phyloP scores from a whole-genome alignment of 345 rosid species.

The Acer yangbiense region DNA sequence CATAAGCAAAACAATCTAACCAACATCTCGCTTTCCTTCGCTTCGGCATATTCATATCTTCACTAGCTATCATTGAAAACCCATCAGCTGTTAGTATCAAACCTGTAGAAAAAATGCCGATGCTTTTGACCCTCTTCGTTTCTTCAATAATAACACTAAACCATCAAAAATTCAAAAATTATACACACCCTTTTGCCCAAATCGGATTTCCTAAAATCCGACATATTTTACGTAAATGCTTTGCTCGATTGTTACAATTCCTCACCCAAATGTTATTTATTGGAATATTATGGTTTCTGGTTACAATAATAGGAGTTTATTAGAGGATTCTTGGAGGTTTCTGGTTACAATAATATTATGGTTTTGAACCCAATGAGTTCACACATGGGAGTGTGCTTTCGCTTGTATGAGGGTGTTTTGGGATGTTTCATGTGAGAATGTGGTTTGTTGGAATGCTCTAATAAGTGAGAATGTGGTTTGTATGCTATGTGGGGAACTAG shows the following conservation, averaged over 20 bases:
- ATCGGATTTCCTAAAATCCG: slow-evolving; percentile 25
- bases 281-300: slow-evolving; percentile 71
- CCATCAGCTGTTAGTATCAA: slow-evolving; percentile 8
- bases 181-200: slow-evolving; percentile 51
- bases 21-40: slow-evolving; percentile 25
- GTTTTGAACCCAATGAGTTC: slow-evolving; percentile 35
- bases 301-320: slow-evolving; percentile 36
- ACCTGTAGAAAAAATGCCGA: background rate
- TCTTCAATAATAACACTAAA: slow-evolving; percentile 35
- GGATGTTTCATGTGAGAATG: slow-evolving; percentile 48
- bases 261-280: slow-evolving; percentile 53
- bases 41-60: slow-evolving; percentile 29
- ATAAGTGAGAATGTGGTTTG: slow-evolving; percentile 57
- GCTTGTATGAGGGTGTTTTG: slow-evolving; percentile 65
- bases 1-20: slow-evolving; percentile 24
- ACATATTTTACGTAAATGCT: slow-evolving; percentile 39
- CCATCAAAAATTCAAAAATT: slow-evolving; percentile 36
- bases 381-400: slow-evolving; percentile 60
- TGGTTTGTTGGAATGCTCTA: too few relatives aligned
- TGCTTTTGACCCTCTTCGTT: slow-evolving; percentile 40
- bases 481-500: too few relatives aligned
- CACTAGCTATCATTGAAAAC: slow-evolving; percentile 30
- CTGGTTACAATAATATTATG: slow-evolving; percentile 49
- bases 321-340: slow-evolving; percentile 49
- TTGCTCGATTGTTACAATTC: slow-evolving; percentile 53